Evolutionary conservation across 352 stramenopile genomes (phyloP).

Genomic region (Phytophthora pluvialis): DNA sequence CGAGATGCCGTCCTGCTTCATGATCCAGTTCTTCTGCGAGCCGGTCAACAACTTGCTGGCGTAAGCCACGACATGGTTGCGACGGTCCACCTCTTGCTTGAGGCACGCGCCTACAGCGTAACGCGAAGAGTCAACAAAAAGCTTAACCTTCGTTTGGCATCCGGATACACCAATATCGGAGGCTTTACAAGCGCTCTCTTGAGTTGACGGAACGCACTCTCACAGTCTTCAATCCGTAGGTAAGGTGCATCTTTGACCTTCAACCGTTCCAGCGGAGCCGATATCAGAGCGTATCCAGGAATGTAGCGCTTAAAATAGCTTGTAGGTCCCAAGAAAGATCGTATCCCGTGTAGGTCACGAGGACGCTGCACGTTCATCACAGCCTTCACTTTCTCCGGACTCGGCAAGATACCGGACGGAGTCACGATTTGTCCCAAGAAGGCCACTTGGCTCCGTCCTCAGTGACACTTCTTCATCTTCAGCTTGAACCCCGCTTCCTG

Average conservation of each 20-base stretch:
- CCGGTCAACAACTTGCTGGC: slow-evolving; percentile 3
- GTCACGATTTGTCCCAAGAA: slow-evolving; percentile 8
- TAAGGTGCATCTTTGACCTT: slow-evolving; percentile 10
- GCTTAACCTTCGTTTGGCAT: slow-evolving; percentile 1
- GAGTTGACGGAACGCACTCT: slow-evolving; percentile 3
- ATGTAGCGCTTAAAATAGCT: slow-evolving; percentile 4
- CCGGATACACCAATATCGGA: slow-evolving; percentile 5
- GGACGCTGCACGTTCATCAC: slow-evolving; percentile 7
- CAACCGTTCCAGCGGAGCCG: background rate
- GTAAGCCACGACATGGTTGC: slow-evolving; percentile 3
- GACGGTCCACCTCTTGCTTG: slow-evolving; percentile 6
- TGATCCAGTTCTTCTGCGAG: slow-evolving; percentile 14
- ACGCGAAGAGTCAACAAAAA: slow-evolving; percentile 6
- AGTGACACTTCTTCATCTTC: slow-evolving; percentile 14
- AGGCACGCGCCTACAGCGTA: slow-evolving; percentile 6
- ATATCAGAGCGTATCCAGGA: background rate
- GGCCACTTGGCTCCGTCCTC: slow-evolving; percentile 5
- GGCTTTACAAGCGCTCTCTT: slow-evolving; percentile 4
- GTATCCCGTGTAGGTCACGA: background rate
- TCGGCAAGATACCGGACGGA: slow-evolving; percentile 1
- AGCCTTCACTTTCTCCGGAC: background rate
- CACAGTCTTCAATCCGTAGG: slow-evolving; percentile 6
- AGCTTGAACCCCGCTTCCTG: background rate
- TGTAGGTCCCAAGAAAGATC: too few relatives aligned
- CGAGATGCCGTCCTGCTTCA: background rate